phyloP scores from a whole-genome alignment of 78 protist species.

The Dictyostelium brefeldianum region DNA sequence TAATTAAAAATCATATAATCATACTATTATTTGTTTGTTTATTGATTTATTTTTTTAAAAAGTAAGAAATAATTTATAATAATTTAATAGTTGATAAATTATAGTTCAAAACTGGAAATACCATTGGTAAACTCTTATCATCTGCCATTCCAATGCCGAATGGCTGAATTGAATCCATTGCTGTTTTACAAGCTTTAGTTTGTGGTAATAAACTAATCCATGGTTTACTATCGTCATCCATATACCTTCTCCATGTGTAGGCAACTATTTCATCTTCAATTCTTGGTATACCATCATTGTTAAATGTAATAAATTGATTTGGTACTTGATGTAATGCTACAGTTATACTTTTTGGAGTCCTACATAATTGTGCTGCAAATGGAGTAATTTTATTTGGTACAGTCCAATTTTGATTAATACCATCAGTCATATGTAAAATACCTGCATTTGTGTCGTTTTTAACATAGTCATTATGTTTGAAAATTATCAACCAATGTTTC shows the following conservation, averaged over 20 bases:
- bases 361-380: background rate
- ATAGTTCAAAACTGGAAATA: slow-evolving; percentile 24
- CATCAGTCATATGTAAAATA: background rate
- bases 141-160: slow-evolving; percentile 51
- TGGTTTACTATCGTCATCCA: background rate
- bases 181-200: background rate
- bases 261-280: slow-evolving; percentile 59
- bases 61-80: too few species aligned
- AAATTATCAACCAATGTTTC: slow-evolving; percentile 3
- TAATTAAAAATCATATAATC: too few species aligned
- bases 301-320: slow-evolving; percentile 42
- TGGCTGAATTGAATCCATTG: slow-evolving; percentile 45
- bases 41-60: too few species aligned
- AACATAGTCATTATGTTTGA: background rate
- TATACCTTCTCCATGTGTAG: slow-evolving; percentile 37
- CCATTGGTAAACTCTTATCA: slow-evolving; percentile 82
- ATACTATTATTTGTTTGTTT: too few species aligned
- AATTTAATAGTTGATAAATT: too few species aligned
- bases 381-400: background rate
- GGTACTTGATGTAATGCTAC: slow-evolving; percentile 1
- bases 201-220: slow-evolving; percentile 48
- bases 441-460: background rate
- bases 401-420: background rate
- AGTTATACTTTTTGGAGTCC: background rate
- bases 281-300: slow-evolving; percentile 12